Evolutionary conservation across 1,284 basidiomycete species (phyloP).

Genomic region (Phylloboletellus chloephorus): DNA sequence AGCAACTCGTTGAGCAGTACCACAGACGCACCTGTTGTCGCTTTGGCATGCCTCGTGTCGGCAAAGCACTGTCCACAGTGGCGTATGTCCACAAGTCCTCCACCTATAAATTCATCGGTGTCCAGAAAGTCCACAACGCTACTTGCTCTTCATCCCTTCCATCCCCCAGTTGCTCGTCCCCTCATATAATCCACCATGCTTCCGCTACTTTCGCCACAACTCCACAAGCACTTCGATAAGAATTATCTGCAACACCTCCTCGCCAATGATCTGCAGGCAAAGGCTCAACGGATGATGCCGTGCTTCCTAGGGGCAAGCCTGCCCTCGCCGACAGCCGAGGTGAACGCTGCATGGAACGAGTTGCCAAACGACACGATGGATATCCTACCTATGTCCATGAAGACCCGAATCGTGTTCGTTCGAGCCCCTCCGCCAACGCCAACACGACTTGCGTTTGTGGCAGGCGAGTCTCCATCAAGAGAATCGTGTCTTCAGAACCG

Average conservation of each 20-base stretch:
- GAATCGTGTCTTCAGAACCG: not conserved
- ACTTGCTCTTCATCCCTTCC: not conserved
- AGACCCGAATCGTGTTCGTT: constrained; percentile 1
- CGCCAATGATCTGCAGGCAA: constrained; percentile 16
- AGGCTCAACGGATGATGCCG: constrained; percentile 10
- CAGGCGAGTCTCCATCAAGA: constrained; percentile 4
- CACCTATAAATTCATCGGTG: constrained; percentile 18
- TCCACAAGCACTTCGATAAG: constrained; percentile 12
- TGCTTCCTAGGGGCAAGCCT: constrained; percentile 15
- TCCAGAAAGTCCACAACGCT: not conserved
- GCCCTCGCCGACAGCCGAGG: constrained; percentile 14
- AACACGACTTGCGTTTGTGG: not conserved
- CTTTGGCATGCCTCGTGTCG: constrained; percentile 26
- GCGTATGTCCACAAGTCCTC: constrained; percentile 16
- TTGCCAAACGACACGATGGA: constrained; percentile 22
- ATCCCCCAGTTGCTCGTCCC: not conserved
- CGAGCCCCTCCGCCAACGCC: constrained; percentile 23
- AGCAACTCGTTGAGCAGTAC: no score
- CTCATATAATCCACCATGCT: constrained; percentile 9
- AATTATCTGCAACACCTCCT: constrained; percentile 10
- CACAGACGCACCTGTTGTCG: no score
- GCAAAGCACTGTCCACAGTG: constrained; percentile 22
- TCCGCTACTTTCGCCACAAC: not conserved
- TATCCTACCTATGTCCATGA: constrained; percentile 9
- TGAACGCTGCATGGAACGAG: constrained; percentile 19